Conservation (phyloP, 2,329 filamentous ascomycete species). For the Trichoderma guizhouense region DNA sequence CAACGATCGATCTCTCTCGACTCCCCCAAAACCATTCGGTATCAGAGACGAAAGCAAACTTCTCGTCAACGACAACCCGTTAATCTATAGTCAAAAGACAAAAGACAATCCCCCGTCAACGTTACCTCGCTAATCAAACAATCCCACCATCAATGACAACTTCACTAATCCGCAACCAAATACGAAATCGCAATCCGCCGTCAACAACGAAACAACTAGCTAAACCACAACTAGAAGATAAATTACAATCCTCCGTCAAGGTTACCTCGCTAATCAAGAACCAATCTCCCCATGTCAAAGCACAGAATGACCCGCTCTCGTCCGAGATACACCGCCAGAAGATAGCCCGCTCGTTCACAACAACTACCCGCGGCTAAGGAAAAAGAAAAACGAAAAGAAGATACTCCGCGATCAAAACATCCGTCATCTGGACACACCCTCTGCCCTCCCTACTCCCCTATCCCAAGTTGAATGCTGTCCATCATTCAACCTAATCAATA, state of each 20-base stretch:
- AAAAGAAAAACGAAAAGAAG: not conserved
- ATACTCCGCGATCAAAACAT: not conserved
- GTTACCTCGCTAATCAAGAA: not conserved
- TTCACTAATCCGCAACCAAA: too few relatives aligned
- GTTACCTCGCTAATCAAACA: not conserved
- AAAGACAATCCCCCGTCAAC: not conserved
- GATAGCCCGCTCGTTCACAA: not conserved
- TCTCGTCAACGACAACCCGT: too few relatives aligned
- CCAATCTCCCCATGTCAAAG: not conserved
- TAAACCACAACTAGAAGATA: not conserved
- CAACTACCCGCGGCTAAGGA: too few relatives aligned
- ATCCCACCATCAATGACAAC: fast-evolving
- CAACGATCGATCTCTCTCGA: not conserved
- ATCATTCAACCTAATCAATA: not conserved
- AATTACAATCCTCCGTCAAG: not conserved
- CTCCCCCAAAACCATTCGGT: not conserved
- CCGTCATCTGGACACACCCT: not conserved
- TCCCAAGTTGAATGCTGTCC: not conserved
- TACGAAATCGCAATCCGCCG: not conserved
- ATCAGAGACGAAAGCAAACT: not conserved
- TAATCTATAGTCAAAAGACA: too few relatives aligned
- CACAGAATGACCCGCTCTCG: not conserved
- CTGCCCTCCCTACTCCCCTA: not conserved
- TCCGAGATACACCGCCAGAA: not conserved
- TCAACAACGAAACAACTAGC: not conserved